phyloP scores from a whole-genome alignment of 2,329 filamentous ascomycete genomes.

The Cytospora piceae region DNA sequence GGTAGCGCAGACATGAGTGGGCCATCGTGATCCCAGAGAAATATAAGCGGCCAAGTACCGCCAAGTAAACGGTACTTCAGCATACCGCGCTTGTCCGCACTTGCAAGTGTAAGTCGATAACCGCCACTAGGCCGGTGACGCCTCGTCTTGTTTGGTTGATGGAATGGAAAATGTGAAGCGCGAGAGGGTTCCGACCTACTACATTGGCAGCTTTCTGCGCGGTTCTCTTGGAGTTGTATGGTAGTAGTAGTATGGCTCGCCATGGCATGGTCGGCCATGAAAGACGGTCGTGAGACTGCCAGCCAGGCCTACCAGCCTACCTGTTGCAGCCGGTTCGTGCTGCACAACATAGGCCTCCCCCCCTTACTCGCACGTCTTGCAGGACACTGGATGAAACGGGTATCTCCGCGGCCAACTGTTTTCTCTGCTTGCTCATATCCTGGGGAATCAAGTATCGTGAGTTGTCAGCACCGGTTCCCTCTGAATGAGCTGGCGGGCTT shows the following conservation, averaged over 20 bases:
- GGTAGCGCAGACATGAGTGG: conserved; percentile 21
- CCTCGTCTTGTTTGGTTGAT: neutral
- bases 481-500: too few species aligned
- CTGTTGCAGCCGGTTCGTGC: conserved; percentile 19
- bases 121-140: neutral
- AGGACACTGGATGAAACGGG: neutral
- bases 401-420: neutral
- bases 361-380: neutral
- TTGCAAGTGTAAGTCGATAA: conserved; percentile 20
- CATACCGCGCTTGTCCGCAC: conserved; percentile 24
- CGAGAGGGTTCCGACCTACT: neutral
- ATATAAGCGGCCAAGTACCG: conserved; percentile 23
- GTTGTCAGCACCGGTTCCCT: neutral
- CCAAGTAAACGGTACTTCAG: conserved; percentile 24
- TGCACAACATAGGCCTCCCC: conserved; percentile 8
- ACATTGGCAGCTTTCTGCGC: neutral
- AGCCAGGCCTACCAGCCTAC: neutral
- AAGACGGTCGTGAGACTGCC: conserved; percentile 20
- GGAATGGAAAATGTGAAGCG: neutral
- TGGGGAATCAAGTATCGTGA: neutral
- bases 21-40: conserved; percentile 27
- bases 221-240: conserved; percentile 2
- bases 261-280: conserved; percentile 9
- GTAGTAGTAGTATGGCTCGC: neutral
- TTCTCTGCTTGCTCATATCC: neutral